Conservation (phyloP, 2,329 filamentous ascomycete species). For the Xylariaceae sp. region DNA sequence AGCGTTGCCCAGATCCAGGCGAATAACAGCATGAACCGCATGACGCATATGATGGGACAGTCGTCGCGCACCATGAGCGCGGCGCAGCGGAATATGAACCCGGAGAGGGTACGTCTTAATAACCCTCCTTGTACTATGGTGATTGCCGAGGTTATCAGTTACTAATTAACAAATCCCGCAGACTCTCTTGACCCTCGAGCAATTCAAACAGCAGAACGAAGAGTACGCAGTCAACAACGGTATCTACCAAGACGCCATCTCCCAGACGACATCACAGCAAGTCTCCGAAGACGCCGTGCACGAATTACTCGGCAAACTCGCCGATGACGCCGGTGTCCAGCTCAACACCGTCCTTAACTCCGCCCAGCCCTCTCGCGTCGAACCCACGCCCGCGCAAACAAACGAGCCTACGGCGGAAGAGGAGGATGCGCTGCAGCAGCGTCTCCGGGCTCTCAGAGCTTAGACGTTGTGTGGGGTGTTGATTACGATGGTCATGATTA, state of each 20-base stretch:
- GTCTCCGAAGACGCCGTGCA: conserved; percentile 81
- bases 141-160: not conserved
- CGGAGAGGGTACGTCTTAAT: conserved; percentile 43
- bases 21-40: conserved; percentile 60
- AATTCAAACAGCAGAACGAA: conserved; percentile 58
- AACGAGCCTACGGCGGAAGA: conserved; percentile 69
- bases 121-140: not conserved
- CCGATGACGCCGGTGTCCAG: conserved; percentile 83
- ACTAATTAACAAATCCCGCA: conserved; percentile 20
- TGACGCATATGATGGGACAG: conserved; percentile 59
- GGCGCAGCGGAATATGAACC: conserved; percentile 54
- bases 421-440: conserved; percentile 67
- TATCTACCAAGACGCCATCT: conserved; percentile 83
- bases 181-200: conserved; percentile 56
- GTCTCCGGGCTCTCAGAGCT: conserved; percentile 51
- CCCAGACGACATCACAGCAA: conserved; percentile 66
- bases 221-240: conserved; percentile 60
- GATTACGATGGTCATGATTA: conserved; percentile 7
- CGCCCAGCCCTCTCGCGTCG: conserved; percentile 51
- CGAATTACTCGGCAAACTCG: conserved; percentile 75
- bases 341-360: conserved; percentile 67
- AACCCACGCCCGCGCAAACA: conserved; percentile 45
- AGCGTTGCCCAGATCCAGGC: conserved; percentile 57
- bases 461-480: conserved; percentile 27
- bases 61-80: conserved; percentile 54